These are phyloP conservation scores for Aspergillus calidoustus DNA, from an alignment of 2,329 filamentous ascomycete genomes.

Conservation along the genomic window DNA sequence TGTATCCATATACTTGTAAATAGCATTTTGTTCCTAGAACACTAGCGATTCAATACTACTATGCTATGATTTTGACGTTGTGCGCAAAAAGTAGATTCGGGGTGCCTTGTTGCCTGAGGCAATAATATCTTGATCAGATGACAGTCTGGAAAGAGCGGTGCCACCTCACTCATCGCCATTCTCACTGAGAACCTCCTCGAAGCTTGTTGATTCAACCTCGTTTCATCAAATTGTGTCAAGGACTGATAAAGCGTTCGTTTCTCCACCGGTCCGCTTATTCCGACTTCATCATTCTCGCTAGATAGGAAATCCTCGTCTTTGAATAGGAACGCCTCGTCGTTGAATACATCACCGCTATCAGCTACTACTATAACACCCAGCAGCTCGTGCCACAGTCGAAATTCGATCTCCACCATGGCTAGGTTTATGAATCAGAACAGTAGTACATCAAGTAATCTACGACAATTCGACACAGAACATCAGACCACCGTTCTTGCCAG, in stretches of 20 bases:
- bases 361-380: neutral
- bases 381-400: neutral
- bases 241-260: neutral
- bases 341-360: neutral
- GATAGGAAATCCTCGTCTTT: neutral
- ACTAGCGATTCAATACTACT: neutral
- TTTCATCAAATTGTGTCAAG: neutral
- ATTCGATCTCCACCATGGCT: conserved; percentile 36
- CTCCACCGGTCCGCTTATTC: neutral
- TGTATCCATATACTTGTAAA: conserved; percentile 14
- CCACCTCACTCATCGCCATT: neutral
- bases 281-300: neutral
- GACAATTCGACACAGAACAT: conserved; percentile 59
- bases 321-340: neutral
- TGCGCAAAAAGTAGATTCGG: neutral
- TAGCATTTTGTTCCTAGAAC: neutral
- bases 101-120: conserved; percentile 4
- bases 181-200: neutral
- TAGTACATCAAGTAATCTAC: conserved; percentile 68
- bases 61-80: neutral
- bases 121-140: conserved; percentile 2
- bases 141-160: neutral
- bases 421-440: conserved; percentile 68
- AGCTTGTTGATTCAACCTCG: neutral
- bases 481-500: conserved; percentile 82